These are phyloP conservation scores for Diaporthe sp. DNA, from an alignment of 2,329 filamentous ascomycete species.

Conservation along the genomic window DNA sequence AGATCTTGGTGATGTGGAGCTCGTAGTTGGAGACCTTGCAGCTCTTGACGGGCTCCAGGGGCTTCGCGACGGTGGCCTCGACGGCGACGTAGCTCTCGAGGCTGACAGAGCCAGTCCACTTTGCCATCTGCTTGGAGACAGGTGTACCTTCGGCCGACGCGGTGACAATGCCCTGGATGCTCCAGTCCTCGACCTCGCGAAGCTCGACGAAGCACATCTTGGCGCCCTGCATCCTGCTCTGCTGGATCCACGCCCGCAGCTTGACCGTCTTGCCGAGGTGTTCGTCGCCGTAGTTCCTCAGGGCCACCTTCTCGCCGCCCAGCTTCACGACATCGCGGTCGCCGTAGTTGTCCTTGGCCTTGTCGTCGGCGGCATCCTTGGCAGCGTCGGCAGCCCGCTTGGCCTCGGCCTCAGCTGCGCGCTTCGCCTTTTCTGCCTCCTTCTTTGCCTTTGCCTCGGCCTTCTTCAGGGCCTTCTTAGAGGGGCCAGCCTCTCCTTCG, in stretches of 20 bases:
- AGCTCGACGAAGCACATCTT: conserved; percentile 94
- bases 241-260: conserved; percentile 86
- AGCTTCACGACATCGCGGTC: conserved; percentile 65
- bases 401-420: conserved; percentile 81
- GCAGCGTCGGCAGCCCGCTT: conserved; percentile 66
- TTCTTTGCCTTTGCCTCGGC: conserved; percentile 88
- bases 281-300: conserved; percentile 74
- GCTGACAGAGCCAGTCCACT: conserved; percentile 82
- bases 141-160: conserved; percentile 73
- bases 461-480: conserved; percentile 89
- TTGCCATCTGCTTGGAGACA: conserved; percentile 91
- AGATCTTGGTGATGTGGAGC: conserved; percentile 89
- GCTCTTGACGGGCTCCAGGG: conserved; percentile 89
- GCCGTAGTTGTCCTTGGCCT: conserved; percentile 85
- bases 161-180: conserved; percentile 84
- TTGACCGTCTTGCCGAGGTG: conserved; percentile 79
- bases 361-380: conserved; percentile 64
- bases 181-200: conserved; percentile 79
- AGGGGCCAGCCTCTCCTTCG: conserved; percentile 73
- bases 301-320: conserved; percentile 62
- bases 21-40: conserved; percentile 84
- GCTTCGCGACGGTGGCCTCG: conserved; percentile 84
- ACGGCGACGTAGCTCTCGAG: conserved; percentile 87
- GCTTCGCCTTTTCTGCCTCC: conserved; percentile 82
- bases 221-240: conserved; percentile 87